Evolutionary conservation across 2,329 filamentous ascomycete genomes (phyloP), one percentile per base, ranked within the genome.

Genomic region (Diaporthe humulicola): DNA sequence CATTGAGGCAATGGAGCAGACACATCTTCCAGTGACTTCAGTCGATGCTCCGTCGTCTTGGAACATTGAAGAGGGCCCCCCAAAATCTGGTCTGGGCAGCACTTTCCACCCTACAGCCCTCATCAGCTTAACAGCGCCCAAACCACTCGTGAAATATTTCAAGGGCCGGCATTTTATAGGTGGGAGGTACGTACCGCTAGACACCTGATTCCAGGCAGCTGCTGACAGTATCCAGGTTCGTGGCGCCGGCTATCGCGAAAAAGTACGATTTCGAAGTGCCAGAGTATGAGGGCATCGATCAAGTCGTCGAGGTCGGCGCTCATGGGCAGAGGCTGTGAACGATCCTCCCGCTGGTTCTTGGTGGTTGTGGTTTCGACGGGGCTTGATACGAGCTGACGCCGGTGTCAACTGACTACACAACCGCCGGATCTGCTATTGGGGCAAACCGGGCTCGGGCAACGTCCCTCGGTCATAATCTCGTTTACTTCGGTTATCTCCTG

Each of bases 11-110:
- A 88, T 99, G 50, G 91, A 95, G 78, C 88, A 92, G 56, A 93
- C 94, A 7, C 89, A 89, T 36, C 81, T 97, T 10, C 94, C 95
- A 0, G 93, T 98, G 0, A 93, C 97, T 3, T 94, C 95, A 3
- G 94, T 99, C 30, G 97, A 99, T 85, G 95, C 95, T 9, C 97
- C 97, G 1, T 98, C 95, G 42, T 97, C 94, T 2, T 99, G 97
- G 97, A 92, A 97, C 83, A 97, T 99, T 73, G 94, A 98, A 81
- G 87, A 88, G 15, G 97, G 97, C 0, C 96, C 96, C 12, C 95
- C 96, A 15, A 85, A 88, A 70, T 90, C 92, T 1, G 96, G 95
- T 0, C 89, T 94, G 0, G 96, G 95, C 0, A 93, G 93, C 79
- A 91, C 88, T 6, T 98, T 98, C 81, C 92, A 94, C 86, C 97